These are phyloP conservation scores for Cryptococcus floricola DNA, from an alignment of 1,284 basidiomycete genomes.

Conservation along the genomic window DNA sequence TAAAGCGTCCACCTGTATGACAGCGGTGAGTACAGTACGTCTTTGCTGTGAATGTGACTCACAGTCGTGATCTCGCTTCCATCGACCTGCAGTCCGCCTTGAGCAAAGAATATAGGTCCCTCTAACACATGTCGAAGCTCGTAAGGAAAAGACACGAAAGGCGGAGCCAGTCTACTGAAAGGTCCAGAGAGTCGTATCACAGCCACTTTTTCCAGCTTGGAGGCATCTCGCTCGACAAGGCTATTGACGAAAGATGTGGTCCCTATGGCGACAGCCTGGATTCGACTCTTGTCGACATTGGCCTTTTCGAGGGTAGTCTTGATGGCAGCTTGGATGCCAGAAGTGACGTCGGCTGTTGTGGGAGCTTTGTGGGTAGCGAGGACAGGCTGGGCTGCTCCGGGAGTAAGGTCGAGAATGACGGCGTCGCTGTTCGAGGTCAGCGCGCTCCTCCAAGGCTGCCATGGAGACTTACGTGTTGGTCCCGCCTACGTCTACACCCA, in stretches of 20 bases:
- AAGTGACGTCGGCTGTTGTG: constrained; percentile 56
- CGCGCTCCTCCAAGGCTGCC: neutral
- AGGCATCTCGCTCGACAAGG: constrained; percentile 27
- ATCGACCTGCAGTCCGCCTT: constrained; percentile 39
- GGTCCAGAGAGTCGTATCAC: constrained; percentile 37
- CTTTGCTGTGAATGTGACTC: constrained; percentile 2
- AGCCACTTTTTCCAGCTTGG: constrained; percentile 28
- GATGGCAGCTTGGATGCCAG: constrained; percentile 50
- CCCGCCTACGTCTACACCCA: constrained; percentile 56
- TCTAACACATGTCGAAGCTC: constrained; percentile 30
- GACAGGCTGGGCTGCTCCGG: constrained; percentile 39
- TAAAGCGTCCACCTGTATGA: constrained; percentile 22
- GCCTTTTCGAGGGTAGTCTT: constrained; percentile 21
- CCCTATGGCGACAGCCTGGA: constrained; percentile 34
- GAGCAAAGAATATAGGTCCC: constrained; percentile 28
- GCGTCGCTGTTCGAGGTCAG: constrained; percentile 47
- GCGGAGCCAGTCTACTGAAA: constrained; percentile 25
- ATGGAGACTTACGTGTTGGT: constrained; percentile 24
- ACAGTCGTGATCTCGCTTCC: constrained; percentile 26
- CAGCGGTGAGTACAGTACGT: neutral
- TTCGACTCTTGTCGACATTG: constrained; percentile 6
- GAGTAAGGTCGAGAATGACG: constrained; percentile 54
- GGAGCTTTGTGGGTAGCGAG: constrained; percentile 56
- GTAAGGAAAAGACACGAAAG: constrained; percentile 34
- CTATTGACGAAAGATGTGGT: constrained; percentile 42